Percentiles rank a stretch among this genome's conserved stretches.
These are phyloP conservation scores for Solanum tarapatanum DNA, from an alignment of 257 asterid genomes.

Conservation along the genomic window DNA sequence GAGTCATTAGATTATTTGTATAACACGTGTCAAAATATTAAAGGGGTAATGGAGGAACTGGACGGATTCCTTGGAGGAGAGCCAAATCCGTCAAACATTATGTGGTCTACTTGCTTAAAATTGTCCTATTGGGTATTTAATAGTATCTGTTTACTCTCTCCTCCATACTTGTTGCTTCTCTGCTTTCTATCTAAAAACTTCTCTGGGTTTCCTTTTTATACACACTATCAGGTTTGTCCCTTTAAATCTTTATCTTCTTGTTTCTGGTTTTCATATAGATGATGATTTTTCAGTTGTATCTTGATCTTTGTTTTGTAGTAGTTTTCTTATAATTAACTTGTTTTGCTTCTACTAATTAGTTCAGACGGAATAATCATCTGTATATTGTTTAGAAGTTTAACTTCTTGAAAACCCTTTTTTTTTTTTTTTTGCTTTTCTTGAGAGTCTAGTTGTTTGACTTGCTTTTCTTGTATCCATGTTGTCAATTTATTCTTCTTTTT, in stretches of 20 bases:
- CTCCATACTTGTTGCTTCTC: background rate
- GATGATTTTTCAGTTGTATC: background rate
- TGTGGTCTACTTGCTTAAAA: background rate
- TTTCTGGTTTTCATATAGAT: background rate
- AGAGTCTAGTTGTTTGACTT: background rate
- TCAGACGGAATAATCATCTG: background rate
- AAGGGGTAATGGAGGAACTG: no score
- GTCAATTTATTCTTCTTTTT: background rate
- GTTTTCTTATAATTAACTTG: background rate
- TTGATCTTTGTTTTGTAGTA: background rate
- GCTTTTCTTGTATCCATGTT: background rate
- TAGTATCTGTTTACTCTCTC: background rate
- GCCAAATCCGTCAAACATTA: background rate
- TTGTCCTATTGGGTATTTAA: background rate
- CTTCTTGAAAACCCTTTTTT: background rate
- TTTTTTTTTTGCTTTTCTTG: background rate
- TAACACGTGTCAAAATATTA: no score
- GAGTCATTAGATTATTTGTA: no score
- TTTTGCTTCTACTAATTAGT: background rate
- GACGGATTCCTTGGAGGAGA: no score
- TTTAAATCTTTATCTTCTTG: background rate
- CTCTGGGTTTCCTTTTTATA: background rate
- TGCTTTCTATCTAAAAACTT: background rate
- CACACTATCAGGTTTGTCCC: conserved; percentile 3
- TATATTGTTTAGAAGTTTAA: background rate